Evolutionary conservation across 2,329 filamentous ascomycete genomes (phyloP), one percentile per base, ranked within the genome.

Genomic region (Rhynchosporium agropyri): DNA sequence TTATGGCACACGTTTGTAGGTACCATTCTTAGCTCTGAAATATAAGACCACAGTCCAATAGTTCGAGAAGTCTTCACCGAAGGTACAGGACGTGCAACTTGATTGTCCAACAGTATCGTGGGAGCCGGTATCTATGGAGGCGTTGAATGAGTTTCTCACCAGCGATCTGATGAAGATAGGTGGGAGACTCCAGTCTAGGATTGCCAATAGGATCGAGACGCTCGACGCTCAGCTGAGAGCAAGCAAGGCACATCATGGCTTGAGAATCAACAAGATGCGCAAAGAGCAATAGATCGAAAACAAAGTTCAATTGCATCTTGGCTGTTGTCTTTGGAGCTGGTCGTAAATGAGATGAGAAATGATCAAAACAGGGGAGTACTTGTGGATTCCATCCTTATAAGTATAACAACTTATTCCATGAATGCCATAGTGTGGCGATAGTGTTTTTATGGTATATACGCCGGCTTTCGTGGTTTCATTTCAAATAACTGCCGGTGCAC

Each of bases 111-210:
- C 69, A 58, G 70, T 67, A 38, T 70, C 69, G 46, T 66, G 59
- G 9, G 63, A 60, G 36, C 63, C 68, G 1, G 70, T 64, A 53
- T 73, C 70, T 77, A 79, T 79, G 36, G 73, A 74, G 3, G 73
- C 65, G 58, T 76, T 76, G 74, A 79, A 78, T 0, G 76, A 74
- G 66, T 78, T 78, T 1, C 66, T 20, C 66, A 4, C 66, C 62
- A 38, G 58, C 65, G 28, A 69, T 61, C 40, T 67, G 64, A 61
- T 69, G 67, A 7, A 69, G 59, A 58, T 69, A 66, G 26, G 64
- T 49, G 20, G 66, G 63, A 2, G 66, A 66, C 26, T 51, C 15
- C 3, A 60, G 49, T 49, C 64, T 66, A 7, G 67, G 62, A n/a
- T 61, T 61, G 13, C 63, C 66, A 8, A 69, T 51, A 28, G 67